Base-by-base conservation (phyloP, 2,329 filamentous ascomycete genomes). In the Knoxdaviesia proteae region DNA sequence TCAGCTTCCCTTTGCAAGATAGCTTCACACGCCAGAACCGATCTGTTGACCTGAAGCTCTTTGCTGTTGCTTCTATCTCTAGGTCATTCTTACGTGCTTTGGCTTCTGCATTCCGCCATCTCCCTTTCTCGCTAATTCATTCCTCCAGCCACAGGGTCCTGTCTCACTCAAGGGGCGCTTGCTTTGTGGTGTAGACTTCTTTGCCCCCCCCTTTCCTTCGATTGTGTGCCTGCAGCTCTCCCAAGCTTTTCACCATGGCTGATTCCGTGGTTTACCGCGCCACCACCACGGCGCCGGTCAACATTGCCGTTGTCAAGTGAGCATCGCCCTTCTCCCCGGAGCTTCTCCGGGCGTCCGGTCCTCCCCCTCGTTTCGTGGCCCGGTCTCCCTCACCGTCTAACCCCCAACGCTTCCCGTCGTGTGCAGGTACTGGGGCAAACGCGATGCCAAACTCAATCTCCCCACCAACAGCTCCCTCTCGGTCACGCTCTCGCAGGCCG, bases 401-500 rank as follows among this genome's bases (percentile, higher is more conserved):
- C n/a, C 4, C 7, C 11, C 2, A 20, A 2, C 20, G 20, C 20
- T 20, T 20, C 20, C 20, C 20, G 20, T 20, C 20, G 3, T 36
- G 34, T 36, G 34, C 44, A 65, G 68, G 49, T 71, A 98, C 73
- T 98, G 92, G 90, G 90, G 92, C 53, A 98, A 98, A 66, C 83
- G 90, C 48, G 87, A 96, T 61, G 63, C 83, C 42, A 84, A 82
- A 58, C 75, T 96, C 53, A 98, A 98, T 63, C 80, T 96, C 44
- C 90, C 90, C 34, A 96, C 90, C 57, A 98, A 98, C 68, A 93
- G 84, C 49, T 98, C 90, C 50, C 77, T 98, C 56, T 94, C 84
- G 48, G 88, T 98, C 45, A 98, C 90, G 44, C 81, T 98, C 53
- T 90, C 86, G 41, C 90, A 98, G 64, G 70, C 74, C 59, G 88